Conservation (phyloP, 2,329 filamentous ascomycete genomes). For the Helotiales sp. region DNA sequence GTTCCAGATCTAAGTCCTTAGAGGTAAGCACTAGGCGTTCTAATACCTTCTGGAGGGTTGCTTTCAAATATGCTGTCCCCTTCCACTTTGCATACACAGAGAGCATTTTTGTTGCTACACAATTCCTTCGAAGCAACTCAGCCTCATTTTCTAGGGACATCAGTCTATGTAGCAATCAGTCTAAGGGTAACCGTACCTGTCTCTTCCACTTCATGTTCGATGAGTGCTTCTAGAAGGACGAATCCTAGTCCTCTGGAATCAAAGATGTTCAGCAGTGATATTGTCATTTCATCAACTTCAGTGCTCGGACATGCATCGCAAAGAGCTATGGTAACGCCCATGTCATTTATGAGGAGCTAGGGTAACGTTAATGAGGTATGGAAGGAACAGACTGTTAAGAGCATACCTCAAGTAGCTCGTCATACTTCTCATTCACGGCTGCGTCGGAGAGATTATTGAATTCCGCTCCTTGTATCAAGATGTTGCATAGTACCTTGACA, state of each 20-base stretch:
- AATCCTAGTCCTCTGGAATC: slow-evolving; percentile 65
- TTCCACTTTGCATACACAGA: slow-evolving; percentile 74
- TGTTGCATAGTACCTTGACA: slow-evolving; percentile 69
- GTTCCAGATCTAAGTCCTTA: slow-evolving; percentile 66
- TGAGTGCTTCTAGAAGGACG: slow-evolving; percentile 63
- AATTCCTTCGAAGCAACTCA: slow-evolving; percentile 66
- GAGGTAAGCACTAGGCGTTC: slow-evolving; percentile 66
- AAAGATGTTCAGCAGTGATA: slow-evolving; percentile 69
- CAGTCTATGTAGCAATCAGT: neutral
- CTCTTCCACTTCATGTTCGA: slow-evolving; percentile 68
- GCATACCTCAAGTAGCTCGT: slow-evolving; percentile 59
- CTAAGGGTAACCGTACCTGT: slow-evolving; percentile 46
- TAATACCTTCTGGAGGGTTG: slow-evolving; percentile 65
- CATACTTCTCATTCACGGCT: slow-evolving; percentile 68
- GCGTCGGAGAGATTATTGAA: slow-evolving; percentile 68
- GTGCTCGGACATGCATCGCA: slow-evolving; percentile 65
- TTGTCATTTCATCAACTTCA: slow-evolving; percentile 68
- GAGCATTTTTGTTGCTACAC: slow-evolving; percentile 71
- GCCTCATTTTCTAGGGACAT: slow-evolving; percentile 58
- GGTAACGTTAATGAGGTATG: slow-evolving; percentile 11
- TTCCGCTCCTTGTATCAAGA: slow-evolving; percentile 69
- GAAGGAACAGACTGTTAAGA: slow-evolving; percentile 5
- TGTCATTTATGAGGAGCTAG: slow-evolving; percentile 61
- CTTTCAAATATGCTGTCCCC: slow-evolving; percentile 60
- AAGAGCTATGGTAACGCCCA: slow-evolving; percentile 63